Evolutionary conservation across 208 protist genomes (phyloP).

Genomic region (Leishmania martiniquensis): DNA sequence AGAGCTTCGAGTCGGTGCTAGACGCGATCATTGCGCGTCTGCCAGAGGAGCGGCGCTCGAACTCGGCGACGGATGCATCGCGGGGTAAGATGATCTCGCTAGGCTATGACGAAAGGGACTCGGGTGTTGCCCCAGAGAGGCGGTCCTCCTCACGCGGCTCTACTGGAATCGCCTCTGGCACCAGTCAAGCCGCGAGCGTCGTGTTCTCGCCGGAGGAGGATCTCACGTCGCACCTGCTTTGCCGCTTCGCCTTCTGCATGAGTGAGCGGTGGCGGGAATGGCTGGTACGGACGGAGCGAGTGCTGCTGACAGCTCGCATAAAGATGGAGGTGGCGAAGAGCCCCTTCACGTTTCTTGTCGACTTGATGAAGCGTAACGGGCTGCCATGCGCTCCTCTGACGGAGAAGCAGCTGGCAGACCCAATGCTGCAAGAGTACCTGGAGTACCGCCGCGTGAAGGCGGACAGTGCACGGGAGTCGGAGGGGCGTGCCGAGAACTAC

Average conservation of each 20-base stretch:
- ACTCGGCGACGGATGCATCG: conserved; percentile 16
- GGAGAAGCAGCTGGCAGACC: conserved; percentile 43
- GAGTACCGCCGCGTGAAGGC: conserved; percentile 46
- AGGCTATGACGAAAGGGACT: conserved; percentile 31
- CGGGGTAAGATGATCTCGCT: conserved; percentile 18
- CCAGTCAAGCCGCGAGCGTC: conserved; percentile 24
- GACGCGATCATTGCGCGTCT: conserved; percentile 72
- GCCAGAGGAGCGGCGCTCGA: conserved; percentile 63
- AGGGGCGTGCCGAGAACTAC: conserved; percentile 62
- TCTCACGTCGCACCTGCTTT: conserved; percentile 74
- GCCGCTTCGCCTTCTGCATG: conserved; percentile 92
- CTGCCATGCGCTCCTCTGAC: conserved; percentile 72
- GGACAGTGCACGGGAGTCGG: conserved; percentile 35
- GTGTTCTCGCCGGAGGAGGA: conserved; percentile 86
- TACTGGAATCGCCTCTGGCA: conserved; percentile 13
- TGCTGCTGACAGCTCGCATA: conserved; percentile 80
- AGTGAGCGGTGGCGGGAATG: conserved; percentile 91
- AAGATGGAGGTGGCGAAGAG: conserved; percentile 72
- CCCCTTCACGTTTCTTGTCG: conserved; percentile 63
- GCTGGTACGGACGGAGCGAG: conserved; percentile 79
- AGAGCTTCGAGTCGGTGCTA: conserved; percentile 59
- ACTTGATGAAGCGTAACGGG: conserved; percentile 74
- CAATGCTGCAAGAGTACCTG: conserved; percentile 65
- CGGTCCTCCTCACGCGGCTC: conserved; percentile 43
- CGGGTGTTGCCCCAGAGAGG: conserved; percentile 11